Conservation (phyloP, 148 eudicot species). For the Persicaria maculosa region DNA sequence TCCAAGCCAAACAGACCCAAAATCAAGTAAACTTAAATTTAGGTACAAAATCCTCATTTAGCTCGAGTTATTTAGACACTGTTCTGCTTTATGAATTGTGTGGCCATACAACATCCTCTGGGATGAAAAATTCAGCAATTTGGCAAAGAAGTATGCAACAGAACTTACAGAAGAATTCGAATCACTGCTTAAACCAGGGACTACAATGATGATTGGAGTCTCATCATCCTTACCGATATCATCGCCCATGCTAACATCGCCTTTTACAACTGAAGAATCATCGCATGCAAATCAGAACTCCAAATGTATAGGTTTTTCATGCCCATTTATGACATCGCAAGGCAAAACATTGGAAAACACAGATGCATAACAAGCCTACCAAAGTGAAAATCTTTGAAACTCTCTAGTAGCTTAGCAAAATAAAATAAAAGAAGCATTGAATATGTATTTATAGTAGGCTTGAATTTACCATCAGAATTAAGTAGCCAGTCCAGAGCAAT, state of each 20-base stretch:
- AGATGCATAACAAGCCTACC: too few species aligned
- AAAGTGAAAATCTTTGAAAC: too few species aligned
- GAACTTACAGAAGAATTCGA: conserved; percentile 75
- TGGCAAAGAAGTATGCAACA: background rate
- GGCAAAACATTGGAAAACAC: background rate
- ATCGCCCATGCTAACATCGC: conserved; percentile 27
- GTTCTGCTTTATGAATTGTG: too few species aligned
- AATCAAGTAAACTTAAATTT: too few species aligned
- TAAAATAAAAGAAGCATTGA: too few species aligned
- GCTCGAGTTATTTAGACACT: too few species aligned
- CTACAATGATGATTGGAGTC: conserved; percentile 65
- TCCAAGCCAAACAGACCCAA: too few species aligned
- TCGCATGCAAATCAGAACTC: background rate
- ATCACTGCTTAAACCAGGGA: conserved; percentile 94
- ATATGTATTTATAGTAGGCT: too few species aligned
- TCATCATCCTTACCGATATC: conserved; percentile 44
- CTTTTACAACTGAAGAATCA: conserved; percentile 37
- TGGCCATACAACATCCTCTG: background rate
- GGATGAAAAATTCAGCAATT: background rate
- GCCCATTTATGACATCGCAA: too few species aligned
- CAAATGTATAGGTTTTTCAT: too few species aligned
- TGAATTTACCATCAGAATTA: conserved; percentile 57
- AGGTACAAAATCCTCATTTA: too few species aligned
- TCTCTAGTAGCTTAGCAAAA: too few species aligned
- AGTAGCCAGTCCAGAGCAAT: conserved; percentile 90